phyloP scores from a whole-genome alignment of 2,329 filamentous ascomycete genomes.

The Ampelomyces quisqualis region DNA sequence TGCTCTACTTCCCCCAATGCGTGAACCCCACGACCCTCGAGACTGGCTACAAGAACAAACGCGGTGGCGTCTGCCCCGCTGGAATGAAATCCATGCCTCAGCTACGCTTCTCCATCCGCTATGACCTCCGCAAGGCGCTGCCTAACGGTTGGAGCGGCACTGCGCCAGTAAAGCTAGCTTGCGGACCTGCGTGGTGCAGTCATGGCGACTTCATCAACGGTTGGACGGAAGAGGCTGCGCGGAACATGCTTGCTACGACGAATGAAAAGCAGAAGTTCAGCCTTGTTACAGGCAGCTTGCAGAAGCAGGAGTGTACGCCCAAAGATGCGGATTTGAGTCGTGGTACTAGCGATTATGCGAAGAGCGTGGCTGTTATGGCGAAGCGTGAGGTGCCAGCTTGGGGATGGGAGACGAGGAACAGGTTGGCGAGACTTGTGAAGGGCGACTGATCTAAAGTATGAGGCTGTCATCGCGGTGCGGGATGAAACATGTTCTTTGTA shows the following conservation, averaged over 20 bases:
- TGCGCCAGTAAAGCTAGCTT: constrained; percentile 49
- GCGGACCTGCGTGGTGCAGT: constrained; percentile 44
- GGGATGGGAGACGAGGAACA: constrained; percentile 21
- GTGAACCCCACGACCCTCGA: constrained; percentile 43
- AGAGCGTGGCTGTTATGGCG: constrained; percentile 37
- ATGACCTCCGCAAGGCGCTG: constrained; percentile 48
- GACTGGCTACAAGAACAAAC: constrained; percentile 39
- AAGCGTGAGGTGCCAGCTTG: constrained; percentile 18
- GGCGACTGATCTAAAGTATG: background rate
- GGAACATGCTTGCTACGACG: constrained; percentile 47
- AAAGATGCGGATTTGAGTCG: constrained; percentile 47
- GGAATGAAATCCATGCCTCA: constrained; percentile 52
- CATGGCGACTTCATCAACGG: constrained; percentile 55
- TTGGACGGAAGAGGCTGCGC: constrained; percentile 47
- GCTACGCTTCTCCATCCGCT: constrained; percentile 52
- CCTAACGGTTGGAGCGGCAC: constrained; percentile 50
- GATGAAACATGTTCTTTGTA: constrained; percentile 1
- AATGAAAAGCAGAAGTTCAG: constrained; percentile 41
- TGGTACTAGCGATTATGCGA: constrained; percentile 47
- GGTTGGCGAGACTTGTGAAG: constrained; percentile 10
- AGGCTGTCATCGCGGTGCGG: too few species aligned
- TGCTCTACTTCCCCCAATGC: constrained; percentile 51
- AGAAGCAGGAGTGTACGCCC: constrained; percentile 40
- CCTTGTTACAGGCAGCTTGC: constrained; percentile 40
- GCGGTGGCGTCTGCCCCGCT: constrained; percentile 38